Percentiles rank a stretch among this genome's conserved stretches.
Evolutionary conservation across 768 basidiomycete genomes (phyloP).

Genomic region (Lactarius psammicola): DNA sequence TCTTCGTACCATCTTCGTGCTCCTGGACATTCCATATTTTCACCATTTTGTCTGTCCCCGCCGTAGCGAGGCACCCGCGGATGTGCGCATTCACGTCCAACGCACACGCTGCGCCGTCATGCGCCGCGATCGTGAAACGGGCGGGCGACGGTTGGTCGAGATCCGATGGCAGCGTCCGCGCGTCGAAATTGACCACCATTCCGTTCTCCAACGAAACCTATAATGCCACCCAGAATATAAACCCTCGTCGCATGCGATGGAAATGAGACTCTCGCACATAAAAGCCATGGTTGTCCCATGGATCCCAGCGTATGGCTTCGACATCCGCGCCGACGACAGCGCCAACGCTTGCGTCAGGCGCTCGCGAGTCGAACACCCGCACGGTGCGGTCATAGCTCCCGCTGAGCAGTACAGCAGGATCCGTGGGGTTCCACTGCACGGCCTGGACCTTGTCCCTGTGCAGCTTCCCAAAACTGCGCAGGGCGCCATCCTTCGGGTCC

Average conservation of each 20-base stretch:
- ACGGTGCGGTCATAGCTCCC: constrained; percentile 96
- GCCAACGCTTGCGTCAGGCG: constrained; percentile 80
- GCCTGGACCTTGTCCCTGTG: constrained; percentile 96
- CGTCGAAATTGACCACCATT: constrained; percentile 88
- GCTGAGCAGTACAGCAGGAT: constrained; percentile 87
- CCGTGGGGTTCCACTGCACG: constrained; percentile 90
- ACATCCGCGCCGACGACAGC: constrained; percentile 88
- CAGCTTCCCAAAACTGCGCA: constrained; percentile 76
- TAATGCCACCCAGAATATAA: too few relatives aligned
- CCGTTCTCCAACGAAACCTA: constrained; percentile 96
- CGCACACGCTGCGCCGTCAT: constrained; percentile 86
- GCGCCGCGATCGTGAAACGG: constrained; percentile 88
- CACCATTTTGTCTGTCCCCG: constrained; percentile 92
- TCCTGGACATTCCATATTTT: constrained; percentile 93
- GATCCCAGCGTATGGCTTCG: constrained; percentile 93
- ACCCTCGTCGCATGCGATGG: constrained; percentile 16
- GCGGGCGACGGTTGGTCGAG: constrained; percentile 62
- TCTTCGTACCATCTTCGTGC: constrained; percentile 57
- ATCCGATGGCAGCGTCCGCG: constrained; percentile 73
- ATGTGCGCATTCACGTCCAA: constrained; percentile 91
- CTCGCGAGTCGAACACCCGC: constrained; percentile 88
- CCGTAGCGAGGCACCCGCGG: constrained; percentile 87
- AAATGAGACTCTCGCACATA: constrained; percentile 54
- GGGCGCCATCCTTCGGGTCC: constrained; percentile 59
- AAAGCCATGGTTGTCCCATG: constrained; percentile 85